phyloP scores from a whole-genome alignment of 1,139 yeast species.

The Hansenula sp. region DNA sequence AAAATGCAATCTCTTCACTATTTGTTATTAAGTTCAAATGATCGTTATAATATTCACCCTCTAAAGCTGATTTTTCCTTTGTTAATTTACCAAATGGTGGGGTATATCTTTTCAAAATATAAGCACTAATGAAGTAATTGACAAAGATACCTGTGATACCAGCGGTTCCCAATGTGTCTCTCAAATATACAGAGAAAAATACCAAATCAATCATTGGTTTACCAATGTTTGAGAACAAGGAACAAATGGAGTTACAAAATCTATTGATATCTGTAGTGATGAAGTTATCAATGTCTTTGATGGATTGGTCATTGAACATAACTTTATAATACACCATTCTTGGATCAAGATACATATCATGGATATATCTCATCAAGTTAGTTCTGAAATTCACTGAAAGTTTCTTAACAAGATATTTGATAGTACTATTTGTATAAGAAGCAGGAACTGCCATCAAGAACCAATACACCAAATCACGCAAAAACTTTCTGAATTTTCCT shows the following conservation, averaged over 20 bases:
- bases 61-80: slow-evolving; percentile 70
- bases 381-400: slow-evolving; percentile 83
- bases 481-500: slow-evolving; percentile 71
- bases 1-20: slow-evolving; percentile 92
- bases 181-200: slow-evolving; percentile 80
- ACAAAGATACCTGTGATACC: slow-evolving; percentile 80
- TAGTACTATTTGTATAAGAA: slow-evolving; percentile 87
- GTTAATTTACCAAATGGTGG: slow-evolving; percentile 86
- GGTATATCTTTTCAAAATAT: slow-evolving; percentile 65
- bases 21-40: slow-evolving; percentile 83
- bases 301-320: slow-evolving; percentile 34
- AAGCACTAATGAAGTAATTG: slow-evolving; percentile 80
- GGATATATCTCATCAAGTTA: slow-evolving; percentile 78
- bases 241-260: slow-evolving; percentile 80
- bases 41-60: slow-evolving; percentile 86
- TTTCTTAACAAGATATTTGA: slow-evolving; percentile 74
- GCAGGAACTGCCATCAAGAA: slow-evolving; percentile 90
- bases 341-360: slow-evolving; percentile 82
- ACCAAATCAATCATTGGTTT: slow-evolving; percentile 86
- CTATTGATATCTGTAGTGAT: slow-evolving; percentile 82
- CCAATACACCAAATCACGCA: slow-evolving; percentile 82
- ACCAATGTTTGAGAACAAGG: slow-evolving; percentile 84
- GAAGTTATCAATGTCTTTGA: slow-evolving; percentile 60
- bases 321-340: slow-evolving; percentile 80
- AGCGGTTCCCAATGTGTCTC: slow-evolving; percentile 81